Conservation (phyloP, 805 yeast species). For the Metschnikowia proteae region DNA sequence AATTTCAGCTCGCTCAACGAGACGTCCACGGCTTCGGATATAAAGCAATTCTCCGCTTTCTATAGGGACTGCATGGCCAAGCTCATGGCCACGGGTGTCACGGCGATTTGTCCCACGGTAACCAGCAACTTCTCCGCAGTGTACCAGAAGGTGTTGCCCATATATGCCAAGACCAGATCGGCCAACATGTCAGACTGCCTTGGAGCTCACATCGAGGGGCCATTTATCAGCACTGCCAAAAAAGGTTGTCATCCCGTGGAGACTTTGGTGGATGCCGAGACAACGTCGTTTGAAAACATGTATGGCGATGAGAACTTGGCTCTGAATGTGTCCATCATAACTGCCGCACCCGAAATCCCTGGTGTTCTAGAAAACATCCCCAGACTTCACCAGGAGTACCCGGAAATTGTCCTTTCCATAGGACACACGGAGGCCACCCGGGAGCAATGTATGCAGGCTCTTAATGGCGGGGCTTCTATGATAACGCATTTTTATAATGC, state of each 20-base stretch:
- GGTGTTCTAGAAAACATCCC: conserved; percentile 45
- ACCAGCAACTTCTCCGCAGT: conserved; percentile 50
- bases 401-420: conserved; percentile 39
- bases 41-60: conserved; percentile 29
- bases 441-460: conserved; percentile 39
- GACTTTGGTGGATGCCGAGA: conserved; percentile 38
- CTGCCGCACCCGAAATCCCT: conserved; percentile 51
- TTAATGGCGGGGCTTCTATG: conserved; percentile 54
- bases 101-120: conserved; percentile 54
- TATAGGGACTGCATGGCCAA: conserved; percentile 45
- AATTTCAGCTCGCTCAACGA: conserved; percentile 43
- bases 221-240: conserved; percentile 47
- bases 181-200: conserved; percentile 39
- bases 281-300: conserved; percentile 25
- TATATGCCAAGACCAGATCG: conserved; percentile 34
- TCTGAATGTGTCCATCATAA: conserved; percentile 39
- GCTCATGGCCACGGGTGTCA: conserved; percentile 49
- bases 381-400: conserved; percentile 20
- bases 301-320: conserved; percentile 37
- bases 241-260: conserved; percentile 51
- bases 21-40: conserved; percentile 28
- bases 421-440: conserved; percentile 47
- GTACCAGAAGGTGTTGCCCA: conserved; percentile 45
- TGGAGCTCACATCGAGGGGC: conserved; percentile 62
- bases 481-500: conserved; percentile 60